Evolutionary conservation across 768 basidiomycete genomes (phyloP).

Genomic region (Hemileccinum rubropunctum): DNA sequence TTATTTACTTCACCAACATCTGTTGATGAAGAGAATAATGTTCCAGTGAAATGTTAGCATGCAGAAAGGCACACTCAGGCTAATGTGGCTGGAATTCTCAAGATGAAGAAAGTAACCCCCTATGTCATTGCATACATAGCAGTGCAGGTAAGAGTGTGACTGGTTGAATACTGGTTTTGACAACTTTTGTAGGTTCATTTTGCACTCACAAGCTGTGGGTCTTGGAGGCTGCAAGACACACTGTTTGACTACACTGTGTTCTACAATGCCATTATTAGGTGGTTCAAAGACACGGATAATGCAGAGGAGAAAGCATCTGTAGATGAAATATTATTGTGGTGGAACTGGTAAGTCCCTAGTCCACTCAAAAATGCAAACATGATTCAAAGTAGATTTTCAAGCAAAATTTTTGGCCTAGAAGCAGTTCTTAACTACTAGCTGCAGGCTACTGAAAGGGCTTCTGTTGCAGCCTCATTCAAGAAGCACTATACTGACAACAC

Average conservation of each 20-base stretch:
- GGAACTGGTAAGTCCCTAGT: constrained; percentile 2
- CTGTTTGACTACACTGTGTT: constrained; percentile 1
- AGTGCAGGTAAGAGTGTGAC: constrained; percentile 17
- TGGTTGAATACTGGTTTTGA: not conserved
- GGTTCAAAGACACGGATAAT: constrained; percentile 2
- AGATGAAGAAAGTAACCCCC: not conserved
- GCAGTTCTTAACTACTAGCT: not conserved
- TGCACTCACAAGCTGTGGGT: not conserved
- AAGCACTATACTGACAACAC: not conserved
- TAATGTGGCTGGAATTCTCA: not conserved
- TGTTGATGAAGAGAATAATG: not conserved
- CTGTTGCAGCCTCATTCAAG: not conserved
- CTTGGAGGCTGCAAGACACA: not conserved
- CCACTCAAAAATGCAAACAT: too few species aligned
- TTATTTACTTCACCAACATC: constrained; percentile 22
- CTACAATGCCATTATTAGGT: constrained; percentile 8
- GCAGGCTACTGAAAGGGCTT: not conserved
- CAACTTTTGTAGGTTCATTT: constrained; percentile 5
- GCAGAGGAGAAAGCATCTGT: not conserved
- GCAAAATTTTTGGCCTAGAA: not conserved
- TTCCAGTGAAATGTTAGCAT: too few species aligned
- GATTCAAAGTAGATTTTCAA: too few species aligned
- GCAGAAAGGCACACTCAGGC: too few species aligned
- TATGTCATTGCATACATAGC: constrained; percentile 19
- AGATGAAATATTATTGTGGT: constrained; percentile 4